Percentiles rank a stretch among this genome's conserved stretches.
These are phyloP conservation scores for Diaporthe sp. DNA, from an alignment of 2,329 filamentous ascomycete genomes.

Conservation along the genomic window DNA sequence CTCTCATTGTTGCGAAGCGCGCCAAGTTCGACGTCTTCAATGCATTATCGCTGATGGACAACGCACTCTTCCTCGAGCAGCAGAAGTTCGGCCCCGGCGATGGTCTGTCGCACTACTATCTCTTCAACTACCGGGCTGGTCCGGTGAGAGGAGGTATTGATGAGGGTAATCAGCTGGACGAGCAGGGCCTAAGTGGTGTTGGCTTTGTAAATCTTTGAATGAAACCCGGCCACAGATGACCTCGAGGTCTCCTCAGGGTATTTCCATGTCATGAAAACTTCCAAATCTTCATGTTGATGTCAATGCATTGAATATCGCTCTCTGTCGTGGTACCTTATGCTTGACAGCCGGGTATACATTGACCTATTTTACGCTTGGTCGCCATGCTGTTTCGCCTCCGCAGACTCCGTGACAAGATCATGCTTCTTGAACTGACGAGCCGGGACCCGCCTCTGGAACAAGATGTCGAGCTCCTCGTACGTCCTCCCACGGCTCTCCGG, in stretches of 20 bases:
- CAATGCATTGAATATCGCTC: background rate
- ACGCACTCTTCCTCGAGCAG: background rate
- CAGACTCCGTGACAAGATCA: background rate
- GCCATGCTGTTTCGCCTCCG: background rate
- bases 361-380: background rate
- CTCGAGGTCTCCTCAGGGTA: too few relatives aligned
- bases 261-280: too few relatives aligned
- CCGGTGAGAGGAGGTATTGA: background rate
- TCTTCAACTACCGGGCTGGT: background rate
- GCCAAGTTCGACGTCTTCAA: background rate
- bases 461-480: constrained; percentile 67
- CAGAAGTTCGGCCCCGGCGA: background rate
- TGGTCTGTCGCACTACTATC: background rate
- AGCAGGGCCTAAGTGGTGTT: background rate
- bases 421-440: constrained; percentile 55
- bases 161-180: background rate
- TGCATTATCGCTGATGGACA: background rate
- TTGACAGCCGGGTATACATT: background rate
- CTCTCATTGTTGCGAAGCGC: background rate
- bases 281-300: background rate
- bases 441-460: constrained; percentile 62
- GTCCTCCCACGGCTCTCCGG: constrained; percentile 69
- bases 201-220: background rate
- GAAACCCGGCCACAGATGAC: background rate
- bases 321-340: too few relatives aligned